Conservation (phyloP, 2,329 filamentous ascomycete genomes). For the Neofusicoccum parvum region DNA sequence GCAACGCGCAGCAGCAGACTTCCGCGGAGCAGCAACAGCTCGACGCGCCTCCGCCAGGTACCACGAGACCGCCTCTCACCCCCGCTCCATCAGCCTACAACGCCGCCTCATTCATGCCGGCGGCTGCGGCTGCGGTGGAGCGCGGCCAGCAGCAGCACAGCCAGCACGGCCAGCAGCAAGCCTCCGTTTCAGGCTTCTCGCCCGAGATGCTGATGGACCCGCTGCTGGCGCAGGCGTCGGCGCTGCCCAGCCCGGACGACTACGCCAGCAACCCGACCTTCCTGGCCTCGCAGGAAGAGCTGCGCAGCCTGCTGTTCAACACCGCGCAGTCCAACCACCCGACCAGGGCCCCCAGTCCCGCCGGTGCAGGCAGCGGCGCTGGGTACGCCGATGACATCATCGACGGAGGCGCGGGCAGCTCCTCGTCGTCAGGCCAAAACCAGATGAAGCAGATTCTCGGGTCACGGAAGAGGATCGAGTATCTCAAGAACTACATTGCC, state of each 20-base stretch:
- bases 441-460: conserved; percentile 29
- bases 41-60: no score
- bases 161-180: neutral
- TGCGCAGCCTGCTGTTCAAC: conserved; percentile 32
- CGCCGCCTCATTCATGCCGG: neutral
- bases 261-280: conserved; percentile 34
- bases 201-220: conserved; percentile 9
- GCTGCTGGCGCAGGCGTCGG: neutral
- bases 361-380: conserved; percentile 4
- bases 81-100: neutral
- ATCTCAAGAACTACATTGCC: conserved; percentile 35
- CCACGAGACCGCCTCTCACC: neutral
- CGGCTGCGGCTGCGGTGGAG: no score
- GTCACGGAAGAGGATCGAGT: conserved; percentile 30
- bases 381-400: neutral
- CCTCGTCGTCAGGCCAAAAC: conserved; percentile 8
- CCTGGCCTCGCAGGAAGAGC: conserved; percentile 33
- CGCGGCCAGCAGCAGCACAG: neutral
- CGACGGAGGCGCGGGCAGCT: neutral
- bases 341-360: conserved; percentile 29
- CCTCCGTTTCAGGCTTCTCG: neutral
- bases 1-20: neutral
- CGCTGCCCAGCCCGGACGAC: conserved; percentile 26
- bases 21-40: no score
- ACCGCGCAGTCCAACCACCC: conserved; percentile 33